A percentile compares a stretch with the other conserved stretches of the same genome.
phyloP scores from a whole-genome alignment of 73 alveolate genomes.

The Tetrahymena elliotti region DNA sequence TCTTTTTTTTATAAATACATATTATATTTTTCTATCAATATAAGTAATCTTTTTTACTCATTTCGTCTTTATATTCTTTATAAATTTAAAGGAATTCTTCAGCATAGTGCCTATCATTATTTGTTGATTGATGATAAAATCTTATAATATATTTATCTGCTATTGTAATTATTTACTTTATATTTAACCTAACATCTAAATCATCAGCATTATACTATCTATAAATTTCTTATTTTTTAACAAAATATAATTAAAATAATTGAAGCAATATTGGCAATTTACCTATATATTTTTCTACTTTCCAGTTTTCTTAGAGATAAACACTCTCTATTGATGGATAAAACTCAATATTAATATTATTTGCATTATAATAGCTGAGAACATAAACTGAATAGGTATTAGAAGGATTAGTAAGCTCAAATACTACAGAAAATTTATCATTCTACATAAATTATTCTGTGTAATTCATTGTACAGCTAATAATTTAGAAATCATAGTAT shows the following conservation, averaged over 20 bases:
- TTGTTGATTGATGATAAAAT: not conserved
- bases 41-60: not conserved
- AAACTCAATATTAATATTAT: not conserved
- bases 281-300: not conserved
- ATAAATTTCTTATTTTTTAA: not conserved
- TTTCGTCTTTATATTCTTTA: not conserved
- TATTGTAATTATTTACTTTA: not conserved
- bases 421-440: not conserved
- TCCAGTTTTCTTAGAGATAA: not conserved
- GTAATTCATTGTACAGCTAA: not conserved
- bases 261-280: not conserved
- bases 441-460: not conserved
- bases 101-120: not conserved
- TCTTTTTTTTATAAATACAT: not conserved
- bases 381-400: not conserved
- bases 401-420: not conserved
- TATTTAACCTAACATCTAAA: not conserved
- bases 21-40: not conserved
- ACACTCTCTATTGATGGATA: not conserved
- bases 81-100: not conserved
- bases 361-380: not conserved
- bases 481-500: not conserved
- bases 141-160: not conserved
- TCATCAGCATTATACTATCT: not conserved
- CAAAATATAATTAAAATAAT: not conserved